Evolutionary conservation across 75 land plant species (phyloP).

Genomic region (Pinus tabuliformis): DNA sequence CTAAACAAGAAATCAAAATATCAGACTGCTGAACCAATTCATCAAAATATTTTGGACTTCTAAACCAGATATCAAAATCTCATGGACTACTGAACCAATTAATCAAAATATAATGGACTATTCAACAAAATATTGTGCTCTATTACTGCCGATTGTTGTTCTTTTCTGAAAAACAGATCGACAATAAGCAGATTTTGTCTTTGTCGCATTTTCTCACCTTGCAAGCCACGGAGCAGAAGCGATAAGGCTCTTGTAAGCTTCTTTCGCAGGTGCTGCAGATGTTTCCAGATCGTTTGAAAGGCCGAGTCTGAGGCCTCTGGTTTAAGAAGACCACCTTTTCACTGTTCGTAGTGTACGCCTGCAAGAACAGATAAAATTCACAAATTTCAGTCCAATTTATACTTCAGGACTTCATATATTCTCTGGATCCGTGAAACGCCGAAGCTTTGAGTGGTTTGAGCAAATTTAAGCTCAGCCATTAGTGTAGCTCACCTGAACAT

Average conservation of each 20-base stretch:
- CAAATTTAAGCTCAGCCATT: neutral
- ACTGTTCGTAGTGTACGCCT: slow-evolving; percentile 42
- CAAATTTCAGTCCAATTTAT: neutral
- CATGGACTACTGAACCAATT: too few species aligned
- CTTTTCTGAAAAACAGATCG: too few species aligned
- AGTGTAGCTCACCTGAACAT: neutral
- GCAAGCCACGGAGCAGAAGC: slow-evolving; percentile 36
- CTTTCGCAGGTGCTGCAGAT: slow-evolving; percentile 34
- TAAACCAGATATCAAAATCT: too few species aligned
- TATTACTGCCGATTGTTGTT: too few species aligned
- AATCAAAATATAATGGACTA: too few species aligned
- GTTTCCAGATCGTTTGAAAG: slow-evolving; percentile 32
- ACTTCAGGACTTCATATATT: neutral
- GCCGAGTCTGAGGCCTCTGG: slow-evolving; percentile 38
- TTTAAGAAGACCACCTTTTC: slow-evolving; percentile 39
- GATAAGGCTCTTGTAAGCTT: slow-evolving; percentile 36
- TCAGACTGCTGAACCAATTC: too few species aligned
- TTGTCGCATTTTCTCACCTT: slow-evolving; percentile 11
- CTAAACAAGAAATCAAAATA: neutral
- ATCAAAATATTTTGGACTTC: too few species aligned
- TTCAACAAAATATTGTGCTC: too few species aligned
- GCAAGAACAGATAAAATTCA: neutral
- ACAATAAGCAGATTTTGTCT: neutral
- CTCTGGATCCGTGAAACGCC: neutral
- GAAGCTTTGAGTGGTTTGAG: neutral